phyloP scores from a whole-genome alignment of 2,329 filamentous ascomycete species.

The Fusarium xyrophilum region DNA sequence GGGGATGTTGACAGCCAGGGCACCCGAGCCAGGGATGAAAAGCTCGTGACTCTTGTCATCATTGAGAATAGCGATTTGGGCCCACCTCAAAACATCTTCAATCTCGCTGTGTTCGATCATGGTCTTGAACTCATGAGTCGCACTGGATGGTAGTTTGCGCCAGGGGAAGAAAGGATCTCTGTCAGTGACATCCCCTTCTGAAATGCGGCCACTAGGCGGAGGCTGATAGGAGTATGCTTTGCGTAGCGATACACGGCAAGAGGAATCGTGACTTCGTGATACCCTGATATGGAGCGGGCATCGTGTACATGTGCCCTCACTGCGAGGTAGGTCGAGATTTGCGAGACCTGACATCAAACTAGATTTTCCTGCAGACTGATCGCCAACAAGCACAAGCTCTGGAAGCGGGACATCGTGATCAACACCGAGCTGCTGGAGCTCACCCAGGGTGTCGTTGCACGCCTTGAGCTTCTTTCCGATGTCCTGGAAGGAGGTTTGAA shows the following conservation, averaged over 20 bases:
- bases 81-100: constrained; percentile 72
- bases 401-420: constrained; percentile 75
- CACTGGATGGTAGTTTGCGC: constrained; percentile 55
- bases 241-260: constrained; percentile 71
- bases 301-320: constrained; percentile 76
- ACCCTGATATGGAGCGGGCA: constrained; percentile 84
- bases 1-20: constrained; percentile 48
- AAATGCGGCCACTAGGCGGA: constrained; percentile 49
- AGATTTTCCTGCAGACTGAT: constrained; percentile 85
- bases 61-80: constrained; percentile 79
- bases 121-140: constrained; percentile 66
- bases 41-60: constrained; percentile 60
- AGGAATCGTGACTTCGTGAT: constrained; percentile 66
- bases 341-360: constrained; percentile 69
- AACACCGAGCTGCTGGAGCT: constrained; percentile 75
- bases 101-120: constrained; percentile 68
- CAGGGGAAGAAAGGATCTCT: constrained; percentile 70
- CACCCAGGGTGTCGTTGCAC: constrained; percentile 69
- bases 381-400: constrained; percentile 82
- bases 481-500: constrained; percentile 54
- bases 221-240: constrained; percentile 67
- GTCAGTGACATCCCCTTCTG: constrained; percentile 55
- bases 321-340: constrained; percentile 74
- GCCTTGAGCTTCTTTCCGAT: constrained; percentile 70
- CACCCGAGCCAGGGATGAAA: constrained; percentile 61